A percentile compares a stretch with the other conserved stretches of the same genome.
Conservation (phyloP, 148 eudicot species). For the Rhododendron kiyosumense region DNA sequence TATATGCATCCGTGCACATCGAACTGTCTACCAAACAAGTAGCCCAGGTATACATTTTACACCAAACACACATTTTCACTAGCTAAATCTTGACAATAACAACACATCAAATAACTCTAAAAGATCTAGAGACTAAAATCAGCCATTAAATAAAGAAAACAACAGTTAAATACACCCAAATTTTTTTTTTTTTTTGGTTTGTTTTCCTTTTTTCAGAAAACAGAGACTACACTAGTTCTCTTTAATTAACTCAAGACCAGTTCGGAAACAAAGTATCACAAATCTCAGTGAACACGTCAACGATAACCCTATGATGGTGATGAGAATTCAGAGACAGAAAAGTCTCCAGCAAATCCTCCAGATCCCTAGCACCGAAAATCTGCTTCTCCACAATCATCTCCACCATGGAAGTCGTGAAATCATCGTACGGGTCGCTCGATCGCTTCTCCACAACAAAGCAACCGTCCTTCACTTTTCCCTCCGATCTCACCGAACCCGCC, state of each 20-base stretch:
- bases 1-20: not conserved
- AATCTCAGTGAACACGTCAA: constrained; percentile 64
- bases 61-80: not conserved
- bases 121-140: not conserved
- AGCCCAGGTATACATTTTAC: not conserved
- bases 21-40: not conserved
- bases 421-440: constrained; percentile 52
- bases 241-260: constrained; percentile 7
- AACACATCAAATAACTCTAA: not conserved
- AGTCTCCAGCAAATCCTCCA: constrained; percentile 37
- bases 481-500: constrained; percentile 15
- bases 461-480: constrained; percentile 43
- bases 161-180: not conserved
- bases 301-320: constrained; percentile 58
- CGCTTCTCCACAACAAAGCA: constrained; percentile 50
- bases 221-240: not conserved
- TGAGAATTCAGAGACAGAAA: constrained; percentile 53
- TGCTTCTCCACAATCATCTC: constrained; percentile 61
- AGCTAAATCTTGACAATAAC: constrained; percentile 12
- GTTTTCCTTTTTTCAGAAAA: not conserved
- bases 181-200: no score
- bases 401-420: constrained; percentile 58
- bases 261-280: constrained; percentile 62
- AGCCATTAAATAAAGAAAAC: not conserved
- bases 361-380: constrained; percentile 44